Conservation (phyloP, 2,329 filamentous ascomycete genomes). For the Talaromyces sp. region DNA sequence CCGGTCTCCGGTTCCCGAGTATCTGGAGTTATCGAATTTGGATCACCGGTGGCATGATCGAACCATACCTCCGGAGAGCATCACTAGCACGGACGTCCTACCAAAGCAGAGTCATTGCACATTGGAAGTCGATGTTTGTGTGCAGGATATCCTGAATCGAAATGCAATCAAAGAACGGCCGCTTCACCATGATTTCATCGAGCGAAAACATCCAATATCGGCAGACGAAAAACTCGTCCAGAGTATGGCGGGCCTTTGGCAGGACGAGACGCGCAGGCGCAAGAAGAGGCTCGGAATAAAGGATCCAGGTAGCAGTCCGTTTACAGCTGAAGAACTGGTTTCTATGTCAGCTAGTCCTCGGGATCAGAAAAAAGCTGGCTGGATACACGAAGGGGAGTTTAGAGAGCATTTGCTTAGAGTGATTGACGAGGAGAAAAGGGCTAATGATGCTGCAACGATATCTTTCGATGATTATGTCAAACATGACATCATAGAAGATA, state of each 20-base stretch:
- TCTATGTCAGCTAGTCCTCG: slow-evolving; percentile 85
- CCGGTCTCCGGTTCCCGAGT: slow-evolving; percentile 69
- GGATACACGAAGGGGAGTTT: slow-evolving; percentile 91
- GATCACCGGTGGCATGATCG: slow-evolving; percentile 75
- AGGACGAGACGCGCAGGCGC: slow-evolving; percentile 77
- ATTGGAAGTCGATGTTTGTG: slow-evolving; percentile 83
- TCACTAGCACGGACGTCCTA: slow-evolving; percentile 62
- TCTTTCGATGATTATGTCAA: slow-evolving; percentile 66
- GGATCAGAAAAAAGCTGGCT: slow-evolving; percentile 68
- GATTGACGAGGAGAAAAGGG: slow-evolving; percentile 60
- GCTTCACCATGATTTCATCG: slow-evolving; percentile 83
- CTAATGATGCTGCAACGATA: slow-evolving; percentile 42
- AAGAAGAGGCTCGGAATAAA: slow-evolving; percentile 66
- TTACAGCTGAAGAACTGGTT: slow-evolving; percentile 74
- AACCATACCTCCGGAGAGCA: slow-evolving; percentile 58
- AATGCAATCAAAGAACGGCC: slow-evolving; percentile 68
- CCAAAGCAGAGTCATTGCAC: slow-evolving; percentile 82
- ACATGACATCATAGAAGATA: slow-evolving; percentile 50
- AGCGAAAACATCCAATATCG: slow-evolving; percentile 62
- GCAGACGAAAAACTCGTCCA: slow-evolving; percentile 77
- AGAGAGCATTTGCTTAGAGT: slow-evolving; percentile 62
- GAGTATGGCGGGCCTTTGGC: slow-evolving; percentile 93
- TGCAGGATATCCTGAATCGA: slow-evolving; percentile 83
- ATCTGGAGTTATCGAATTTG: slow-evolving; percentile 58
- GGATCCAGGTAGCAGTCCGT: slow-evolving; percentile 67